These are phyloP conservation scores for Pseudogymnoascus sp. DNA, from an alignment of 2,329 filamentous ascomycete species.

Conservation along the genomic window DNA sequence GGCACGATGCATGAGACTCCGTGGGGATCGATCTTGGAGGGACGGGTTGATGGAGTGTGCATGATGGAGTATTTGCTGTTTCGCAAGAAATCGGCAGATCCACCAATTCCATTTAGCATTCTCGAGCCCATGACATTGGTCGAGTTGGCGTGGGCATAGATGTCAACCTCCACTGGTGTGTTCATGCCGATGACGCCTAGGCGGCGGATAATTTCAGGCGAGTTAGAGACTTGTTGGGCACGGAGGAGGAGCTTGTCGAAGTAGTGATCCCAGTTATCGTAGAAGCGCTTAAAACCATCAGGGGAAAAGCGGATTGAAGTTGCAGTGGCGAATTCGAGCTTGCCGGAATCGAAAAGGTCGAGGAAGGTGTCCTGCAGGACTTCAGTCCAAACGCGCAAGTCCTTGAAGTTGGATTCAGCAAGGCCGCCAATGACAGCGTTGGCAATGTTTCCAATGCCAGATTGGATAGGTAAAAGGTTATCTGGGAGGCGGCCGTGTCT, in stretches of 20 bases:
- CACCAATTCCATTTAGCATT: slow-evolving; percentile 81
- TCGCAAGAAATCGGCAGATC: slow-evolving; percentile 74
- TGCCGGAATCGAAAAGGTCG: slow-evolving; percentile 82
- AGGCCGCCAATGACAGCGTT: slow-evolving; percentile 86
- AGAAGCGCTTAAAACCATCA: slow-evolving; percentile 86
- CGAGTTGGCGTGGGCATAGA: slow-evolving; percentile 87
- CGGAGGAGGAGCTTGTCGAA: slow-evolving; percentile 76
- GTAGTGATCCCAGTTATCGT: slow-evolving; percentile 75
- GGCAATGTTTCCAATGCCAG: slow-evolving; percentile 87
- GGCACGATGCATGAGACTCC: slow-evolving; percentile 86
- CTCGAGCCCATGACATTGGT: slow-evolving; percentile 84
- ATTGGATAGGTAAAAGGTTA: slow-evolving; percentile 74
- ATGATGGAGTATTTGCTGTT: slow-evolving; percentile 81
- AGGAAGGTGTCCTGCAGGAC: slow-evolving; percentile 90
- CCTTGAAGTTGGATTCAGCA: slow-evolving; percentile 71
- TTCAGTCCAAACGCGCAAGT: slow-evolving; percentile 89
- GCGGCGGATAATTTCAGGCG: slow-evolving; percentile 80
- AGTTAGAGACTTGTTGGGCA: slow-evolving; percentile 83
- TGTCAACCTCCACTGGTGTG: slow-evolving; percentile 88
- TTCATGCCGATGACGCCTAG: slow-evolving; percentile 91
- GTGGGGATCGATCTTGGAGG: slow-evolving; percentile 72
- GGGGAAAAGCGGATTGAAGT: slow-evolving; percentile 88
- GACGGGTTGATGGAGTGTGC: slow-evolving; percentile 79
- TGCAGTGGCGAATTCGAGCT: slow-evolving; percentile 82
- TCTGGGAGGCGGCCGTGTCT: slow-evolving; percentile 66